Conservation (phyloP, 768 basidiomycete genomes). For the Phylloporus scabripes region DNA sequence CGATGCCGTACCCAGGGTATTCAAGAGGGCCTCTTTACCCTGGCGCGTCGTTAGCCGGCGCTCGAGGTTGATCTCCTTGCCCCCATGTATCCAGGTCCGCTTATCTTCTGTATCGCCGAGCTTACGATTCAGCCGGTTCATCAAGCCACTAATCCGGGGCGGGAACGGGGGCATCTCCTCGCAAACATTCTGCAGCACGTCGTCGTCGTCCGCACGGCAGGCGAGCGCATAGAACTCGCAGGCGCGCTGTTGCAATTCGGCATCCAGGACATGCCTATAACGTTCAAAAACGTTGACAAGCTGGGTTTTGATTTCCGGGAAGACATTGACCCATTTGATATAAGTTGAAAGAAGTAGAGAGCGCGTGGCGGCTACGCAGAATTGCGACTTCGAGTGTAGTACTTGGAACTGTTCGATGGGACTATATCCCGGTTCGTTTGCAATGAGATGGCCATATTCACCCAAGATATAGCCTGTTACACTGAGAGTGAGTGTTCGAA, state of each 20-base stretch:
- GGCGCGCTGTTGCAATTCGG: conserved; percentile 95
- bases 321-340: conserved; percentile 99
- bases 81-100: conserved; percentile 91
- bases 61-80: conserved; percentile 87
- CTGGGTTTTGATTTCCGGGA: conserved; percentile 96
- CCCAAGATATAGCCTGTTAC: conserved; percentile 88
- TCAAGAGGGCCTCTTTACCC: conserved; percentile 30
- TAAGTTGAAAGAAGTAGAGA: conserved; percentile 94
- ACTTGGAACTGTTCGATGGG: conserved; percentile 92
- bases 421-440: conserved; percentile 89
- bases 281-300: conserved; percentile 93
- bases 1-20: conserved; percentile 31
- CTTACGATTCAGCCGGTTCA: conserved; percentile 83
- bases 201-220: conserved; percentile 80
- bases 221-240: conserved; percentile 96
- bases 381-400: conserved; percentile 91
- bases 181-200: conserved; percentile 88
- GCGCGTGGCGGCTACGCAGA: conserved; percentile 87
- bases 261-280: conserved; percentile 94
- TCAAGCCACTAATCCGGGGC: conserved; percentile 84
- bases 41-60: conserved; percentile 58
- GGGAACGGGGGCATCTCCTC: conserved; percentile 99
- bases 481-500: conserved; percentile 7
- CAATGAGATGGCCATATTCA: conserved; percentile 97
- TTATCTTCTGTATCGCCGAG: conserved; percentile 93